These are phyloP conservation scores for Diplodia sapinea DNA, from an alignment of 2,329 filamentous ascomycete genomes.

Conservation along the genomic window DNA sequence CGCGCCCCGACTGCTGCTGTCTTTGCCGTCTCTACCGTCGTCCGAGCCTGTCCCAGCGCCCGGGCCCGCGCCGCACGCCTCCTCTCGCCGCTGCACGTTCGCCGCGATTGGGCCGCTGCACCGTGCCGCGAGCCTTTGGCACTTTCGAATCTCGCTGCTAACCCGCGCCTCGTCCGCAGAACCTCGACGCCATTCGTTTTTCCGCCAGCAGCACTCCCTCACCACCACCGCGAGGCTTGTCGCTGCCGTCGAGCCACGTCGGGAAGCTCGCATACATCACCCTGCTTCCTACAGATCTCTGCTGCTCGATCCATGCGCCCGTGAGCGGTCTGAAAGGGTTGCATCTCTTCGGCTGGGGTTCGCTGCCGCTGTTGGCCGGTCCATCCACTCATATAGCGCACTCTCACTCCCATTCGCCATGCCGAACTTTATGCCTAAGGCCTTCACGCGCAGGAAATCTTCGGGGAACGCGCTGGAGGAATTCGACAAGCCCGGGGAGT, in stretches of 20 bases:
- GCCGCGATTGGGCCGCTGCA: constrained; percentile 10
- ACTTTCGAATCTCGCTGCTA: constrained; percentile 15
- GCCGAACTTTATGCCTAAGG: constrained; percentile 35
- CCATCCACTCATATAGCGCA: constrained; percentile 9
- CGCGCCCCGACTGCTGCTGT: constrained; percentile 1
- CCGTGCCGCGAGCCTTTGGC: constrained; percentile 8
- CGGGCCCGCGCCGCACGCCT: constrained; percentile 15
- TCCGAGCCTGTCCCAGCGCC: neutral
- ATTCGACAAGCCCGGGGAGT: constrained; percentile 35
- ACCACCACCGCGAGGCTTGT: too few species aligned
- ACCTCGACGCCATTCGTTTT: constrained; percentile 23
- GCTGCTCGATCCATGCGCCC: constrained; percentile 11
- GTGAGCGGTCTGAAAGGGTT: constrained; percentile 10
- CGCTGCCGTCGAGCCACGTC: neutral
- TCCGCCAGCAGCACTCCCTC: neutral
- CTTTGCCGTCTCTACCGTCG: neutral
- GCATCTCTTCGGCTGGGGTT: constrained; percentile 17
- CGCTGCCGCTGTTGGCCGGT: constrained; percentile 20
- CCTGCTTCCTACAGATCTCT: neutral
- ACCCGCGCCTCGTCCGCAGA: constrained; percentile 9
- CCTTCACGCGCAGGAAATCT: constrained; percentile 47
- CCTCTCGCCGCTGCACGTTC: constrained; percentile 7
- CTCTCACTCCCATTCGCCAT: constrained; percentile 17
- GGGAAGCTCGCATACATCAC: constrained; percentile 12
- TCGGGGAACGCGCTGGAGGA: constrained; percentile 46